A percentile compares a stretch with the other conserved stretches of the same genome.
Conservation (phyloP, 2,329 filamentous ascomycete species). For the Hymenoscyphus albidus region DNA sequence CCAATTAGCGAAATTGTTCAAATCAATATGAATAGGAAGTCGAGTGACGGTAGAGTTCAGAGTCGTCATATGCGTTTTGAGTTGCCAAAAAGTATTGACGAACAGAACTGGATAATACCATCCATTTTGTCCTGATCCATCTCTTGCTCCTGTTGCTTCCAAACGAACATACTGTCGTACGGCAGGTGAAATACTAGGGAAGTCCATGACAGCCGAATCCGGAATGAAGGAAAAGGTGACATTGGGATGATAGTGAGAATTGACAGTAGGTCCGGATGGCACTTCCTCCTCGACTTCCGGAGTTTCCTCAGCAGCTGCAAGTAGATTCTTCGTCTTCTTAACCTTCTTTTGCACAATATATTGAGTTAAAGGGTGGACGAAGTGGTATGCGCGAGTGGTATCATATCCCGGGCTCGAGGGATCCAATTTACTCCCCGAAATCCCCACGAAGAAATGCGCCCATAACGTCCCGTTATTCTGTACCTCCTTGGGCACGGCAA, state of each 20-base stretch:
- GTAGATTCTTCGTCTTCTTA: constrained; percentile 79
- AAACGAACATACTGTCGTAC: constrained; percentile 74
- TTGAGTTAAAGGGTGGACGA: constrained; percentile 79
- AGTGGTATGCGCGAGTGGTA: constrained; percentile 72
- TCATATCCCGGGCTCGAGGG: constrained; percentile 71
- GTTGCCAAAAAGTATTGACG: constrained; percentile 96
- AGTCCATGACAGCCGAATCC: constrained; percentile 67
- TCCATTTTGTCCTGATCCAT: constrained; percentile 77
- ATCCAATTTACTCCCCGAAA: constrained; percentile 72
- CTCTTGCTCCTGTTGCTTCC: constrained; percentile 76
- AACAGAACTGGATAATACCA: constrained; percentile 94
- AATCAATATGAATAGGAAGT: constrained; percentile 76
- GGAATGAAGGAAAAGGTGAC: constrained; percentile 85
- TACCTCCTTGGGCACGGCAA: constrained; percentile 72
- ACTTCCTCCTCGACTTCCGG: constrained; percentile 49
- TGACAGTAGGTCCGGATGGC: constrained; percentile 63
- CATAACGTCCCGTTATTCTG: constrained; percentile 92
- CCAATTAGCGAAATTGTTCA: constrained; percentile 81
- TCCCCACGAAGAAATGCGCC: constrained; percentile 87
- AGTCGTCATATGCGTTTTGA: constrained; percentile 84
- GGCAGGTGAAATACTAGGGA: constrained; percentile 65
- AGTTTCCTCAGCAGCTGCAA: constrained; percentile 51
- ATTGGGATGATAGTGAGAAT: constrained; percentile 92
- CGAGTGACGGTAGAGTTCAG: constrained; percentile 85
- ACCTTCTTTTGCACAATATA: constrained; percentile 90